Evolutionary conservation across 2,329 filamentous ascomycete genomes (phyloP).

Genomic region (Trichothecium sympodiale): DNA sequence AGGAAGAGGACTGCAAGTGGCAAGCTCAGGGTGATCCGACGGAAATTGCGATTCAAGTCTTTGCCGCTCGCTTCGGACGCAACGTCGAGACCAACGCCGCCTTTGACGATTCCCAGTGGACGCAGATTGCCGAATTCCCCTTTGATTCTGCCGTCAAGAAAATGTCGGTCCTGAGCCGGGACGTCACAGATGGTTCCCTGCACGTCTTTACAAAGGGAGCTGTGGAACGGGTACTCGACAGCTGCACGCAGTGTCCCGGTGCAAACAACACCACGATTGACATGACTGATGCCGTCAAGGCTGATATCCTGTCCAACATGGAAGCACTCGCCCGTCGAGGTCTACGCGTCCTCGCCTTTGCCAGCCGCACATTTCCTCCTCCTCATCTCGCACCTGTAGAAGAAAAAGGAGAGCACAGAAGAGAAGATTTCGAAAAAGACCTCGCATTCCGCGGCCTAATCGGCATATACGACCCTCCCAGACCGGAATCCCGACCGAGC

Average conservation of each 20-base stretch:
- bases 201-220: slow-evolving; percentile 55
- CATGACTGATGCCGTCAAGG: slow-evolving; percentile 24
- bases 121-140: slow-evolving; percentile 55
- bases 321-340: slow-evolving; percentile 52
- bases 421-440: slow-evolving; percentile 32
- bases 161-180: slow-evolving; percentile 60
- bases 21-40: slow-evolving; percentile 24
- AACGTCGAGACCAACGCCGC: slow-evolving; percentile 28
- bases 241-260: slow-evolving; percentile 39
- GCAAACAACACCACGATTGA: slow-evolving; percentile 21
- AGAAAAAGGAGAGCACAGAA: slow-evolving; percentile 15
- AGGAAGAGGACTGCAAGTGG: slow-evolving; percentile 1
- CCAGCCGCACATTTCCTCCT: slow-evolving; percentile 22
- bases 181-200: slow-evolving; percentile 25
- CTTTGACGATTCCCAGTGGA: slow-evolving; percentile 40
- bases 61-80: slow-evolving; percentile 57
- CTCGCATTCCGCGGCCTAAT: slow-evolving; percentile 54
- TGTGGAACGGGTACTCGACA: slow-evolving; percentile 53
- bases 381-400: slow-evolving; percentile 11
- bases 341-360: slow-evolving; percentile 55
- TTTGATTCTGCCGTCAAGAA: slow-evolving; percentile 68
- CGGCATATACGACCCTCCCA: slow-evolving; percentile 58
- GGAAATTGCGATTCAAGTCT: slow-evolving; percentile 66
- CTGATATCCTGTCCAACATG: slow-evolving; percentile 51
- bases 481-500: slow-evolving; percentile 44